phyloP scores from a whole-genome alignment of 371 early-diverging fungal genomes.

The Umbelopsis sp. region DNA sequence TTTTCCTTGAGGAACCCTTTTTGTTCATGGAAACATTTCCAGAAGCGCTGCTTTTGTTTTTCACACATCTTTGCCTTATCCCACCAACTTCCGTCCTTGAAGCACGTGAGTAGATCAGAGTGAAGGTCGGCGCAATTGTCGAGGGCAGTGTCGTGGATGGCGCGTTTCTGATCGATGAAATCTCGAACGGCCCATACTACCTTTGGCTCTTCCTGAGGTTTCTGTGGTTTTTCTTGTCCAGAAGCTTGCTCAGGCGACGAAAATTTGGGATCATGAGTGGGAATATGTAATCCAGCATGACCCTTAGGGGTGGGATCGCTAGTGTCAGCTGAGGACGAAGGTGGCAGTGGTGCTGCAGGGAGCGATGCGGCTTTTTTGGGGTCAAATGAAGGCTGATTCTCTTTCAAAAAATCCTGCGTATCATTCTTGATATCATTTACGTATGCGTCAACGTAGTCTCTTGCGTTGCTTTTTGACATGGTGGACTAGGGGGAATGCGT shows the following conservation, averaged over 20 bases:
- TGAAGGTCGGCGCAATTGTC: constrained; percentile 63
- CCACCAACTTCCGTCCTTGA: constrained; percentile 65
- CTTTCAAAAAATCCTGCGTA: constrained; percentile 31
- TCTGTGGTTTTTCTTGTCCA: not conserved
- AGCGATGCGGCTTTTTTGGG: constrained; percentile 28
- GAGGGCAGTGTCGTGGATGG: constrained; percentile 53
- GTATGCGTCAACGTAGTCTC: constrained; percentile 48
- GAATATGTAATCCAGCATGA: constrained; percentile 28
- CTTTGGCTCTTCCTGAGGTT: constrained; percentile 10
- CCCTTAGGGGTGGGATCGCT: constrained; percentile 13
- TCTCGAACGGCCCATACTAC: constrained; percentile 36
- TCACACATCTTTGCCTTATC: constrained; percentile 68
- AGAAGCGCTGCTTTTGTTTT: constrained; percentile 58
- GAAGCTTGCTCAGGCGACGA: constrained; percentile 17
- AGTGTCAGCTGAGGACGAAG: constrained; percentile 14
- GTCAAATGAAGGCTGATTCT: constrained; percentile 47
- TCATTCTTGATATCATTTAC: constrained; percentile 32
- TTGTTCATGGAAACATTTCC: constrained; percentile 55
- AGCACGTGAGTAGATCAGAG: constrained; percentile 51
- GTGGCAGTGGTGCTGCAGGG: constrained; percentile 25
- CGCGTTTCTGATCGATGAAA: constrained; percentile 48
- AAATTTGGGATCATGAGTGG: constrained; percentile 27
- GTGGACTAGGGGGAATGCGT: not conserved
- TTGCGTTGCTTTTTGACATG: constrained; percentile 28
- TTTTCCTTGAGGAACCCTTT: constrained; percentile 52